Percentiles rank a stretch among this genome's conserved stretches.
phyloP scores from a whole-genome alignment of 768 basidiomycete genomes.

The Xerocomus spinulosus region DNA sequence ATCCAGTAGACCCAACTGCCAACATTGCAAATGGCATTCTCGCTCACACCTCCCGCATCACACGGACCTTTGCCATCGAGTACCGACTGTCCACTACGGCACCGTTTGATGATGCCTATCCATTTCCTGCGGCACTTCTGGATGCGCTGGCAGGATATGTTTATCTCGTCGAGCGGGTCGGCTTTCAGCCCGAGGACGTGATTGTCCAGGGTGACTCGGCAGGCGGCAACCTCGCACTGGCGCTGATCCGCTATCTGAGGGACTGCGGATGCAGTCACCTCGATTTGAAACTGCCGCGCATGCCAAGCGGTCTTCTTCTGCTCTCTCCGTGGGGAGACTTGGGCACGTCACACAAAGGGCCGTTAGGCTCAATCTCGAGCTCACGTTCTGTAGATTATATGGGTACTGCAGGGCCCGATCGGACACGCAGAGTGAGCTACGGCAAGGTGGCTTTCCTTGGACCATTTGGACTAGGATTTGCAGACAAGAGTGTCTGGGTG shows the following conservation, averaged over 20 bases:
- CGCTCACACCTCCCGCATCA: slow-evolving; percentile 10
- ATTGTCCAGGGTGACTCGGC: slow-evolving; percentile 52
- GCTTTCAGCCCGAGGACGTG: slow-evolving; percentile 40
- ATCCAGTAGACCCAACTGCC: slow-evolving; percentile 23
- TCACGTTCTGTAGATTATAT: slow-evolving; percentile 29
- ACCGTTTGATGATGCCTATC: slow-evolving; percentile 27
- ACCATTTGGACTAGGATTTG: slow-evolving; percentile 42
- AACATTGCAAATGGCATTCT: slow-evolving; percentile 21
- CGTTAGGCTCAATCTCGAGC: slow-evolving; percentile 35
- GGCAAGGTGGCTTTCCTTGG: slow-evolving; percentile 40
- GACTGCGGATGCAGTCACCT: slow-evolving; percentile 12
- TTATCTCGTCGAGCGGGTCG: slow-evolving; percentile 43
- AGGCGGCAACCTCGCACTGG: slow-evolving; percentile 46
- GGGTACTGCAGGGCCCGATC: slow-evolving; percentile 2
- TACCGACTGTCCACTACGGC: slow-evolving; percentile 40
- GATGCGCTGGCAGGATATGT: slow-evolving; percentile 49
- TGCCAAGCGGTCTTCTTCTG: slow-evolving; percentile 31
- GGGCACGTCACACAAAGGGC: slow-evolving; percentile 21
- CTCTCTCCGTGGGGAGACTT: slow-evolving; percentile 32
- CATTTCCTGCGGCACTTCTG: slow-evolving; percentile 52
- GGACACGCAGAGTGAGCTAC: not conserved
- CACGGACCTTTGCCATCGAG: slow-evolving; percentile 39
- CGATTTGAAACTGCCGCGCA: slow-evolving; percentile 14
- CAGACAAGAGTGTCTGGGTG: slow-evolving; percentile 49
- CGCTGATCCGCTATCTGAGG: slow-evolving; percentile 36